Evolutionary conservation across 1,139 yeast species (phyloP), one percentile per base, ranked within the genome.

Genomic region (Sugiyamaella pinicola): DNA sequence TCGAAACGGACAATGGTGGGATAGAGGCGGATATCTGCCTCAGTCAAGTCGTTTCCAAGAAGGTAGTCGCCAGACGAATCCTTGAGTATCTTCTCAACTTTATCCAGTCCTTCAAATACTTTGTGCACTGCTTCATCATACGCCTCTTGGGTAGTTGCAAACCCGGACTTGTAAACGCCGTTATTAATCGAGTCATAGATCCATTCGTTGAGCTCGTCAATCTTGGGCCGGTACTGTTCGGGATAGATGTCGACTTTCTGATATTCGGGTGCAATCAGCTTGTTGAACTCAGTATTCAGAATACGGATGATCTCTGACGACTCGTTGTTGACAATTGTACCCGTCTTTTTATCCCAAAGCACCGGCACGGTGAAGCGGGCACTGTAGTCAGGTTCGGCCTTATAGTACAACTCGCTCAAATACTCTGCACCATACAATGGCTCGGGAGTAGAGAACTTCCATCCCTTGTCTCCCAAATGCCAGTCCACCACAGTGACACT

Each of bases 111-210:
- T 33, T 75, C 73, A 68, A 93, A 93, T 34, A 91, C 74, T 47
- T 77, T 79, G 40, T 68, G 70, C 6, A 87, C 91, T 62, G 87
- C 87, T 56, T 73, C 73, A 60, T 87, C 95, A 67, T 93, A 93
- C 21, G 86, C 89, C 56, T 84, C 90, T 67, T 89, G 95, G 53
- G 79, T 79, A 18, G 91, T 83, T 5, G 97, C 90, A 71, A 91
- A 93, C 0, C 98, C 98, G 2, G 95, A 62, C 74, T 90, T 93
- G 77, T 93, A 93, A 31, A 93, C 98, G 38, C 97, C 98, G 68
- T 89, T 90, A 76, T 90, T 91, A 69, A 93, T 85, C 63, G 78
- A 81, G 65, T 86, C 85, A 69, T 91, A 91, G 47, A 87, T 79
- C 95, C 96, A 87, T n/a, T 74, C 78, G 66, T 91, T 90, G 61